phyloP scores from a whole-genome alignment of 345 rosid species.

The Passiflora organensis region DNA sequence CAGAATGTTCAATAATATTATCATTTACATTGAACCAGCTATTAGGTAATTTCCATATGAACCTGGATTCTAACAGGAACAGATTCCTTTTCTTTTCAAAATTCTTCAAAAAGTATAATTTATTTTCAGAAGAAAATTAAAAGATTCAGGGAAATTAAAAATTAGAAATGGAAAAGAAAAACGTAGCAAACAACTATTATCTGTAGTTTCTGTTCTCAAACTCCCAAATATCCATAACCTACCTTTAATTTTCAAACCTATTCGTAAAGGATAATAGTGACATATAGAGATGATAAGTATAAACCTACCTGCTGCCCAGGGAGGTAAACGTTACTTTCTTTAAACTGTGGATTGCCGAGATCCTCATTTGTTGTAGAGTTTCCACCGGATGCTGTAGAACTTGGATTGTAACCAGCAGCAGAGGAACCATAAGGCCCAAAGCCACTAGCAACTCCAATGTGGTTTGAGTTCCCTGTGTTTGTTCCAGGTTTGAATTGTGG shows the following conservation, averaged over 20 bases:
- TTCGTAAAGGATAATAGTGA: no score
- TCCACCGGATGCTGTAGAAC: slow-evolving; percentile 59
- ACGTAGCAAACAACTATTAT: no score
- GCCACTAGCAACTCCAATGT: slow-evolving; percentile 68
- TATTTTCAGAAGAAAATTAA: no score
- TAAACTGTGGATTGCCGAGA: slow-evolving; percentile 66
- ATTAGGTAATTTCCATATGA: no score
- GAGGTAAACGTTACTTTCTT: slow-evolving; percentile 69
- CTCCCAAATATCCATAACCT: neutral
- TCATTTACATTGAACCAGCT: no score
- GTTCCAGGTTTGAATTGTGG: slow-evolving; percentile 80
- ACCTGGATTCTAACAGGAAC: no score
- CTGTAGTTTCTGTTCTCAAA: neutral
- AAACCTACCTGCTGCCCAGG: slow-evolving; percentile 70
- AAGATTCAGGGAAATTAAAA: no score
- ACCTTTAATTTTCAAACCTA: no score
- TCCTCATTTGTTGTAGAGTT: slow-evolving; percentile 69
- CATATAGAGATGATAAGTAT: neutral
- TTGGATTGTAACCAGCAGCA: slow-evolving; percentile 65
- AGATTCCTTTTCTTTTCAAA: no score
- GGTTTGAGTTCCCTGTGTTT: slow-evolving; percentile 57
- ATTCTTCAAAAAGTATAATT: no score
- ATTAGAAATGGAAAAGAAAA: no score
- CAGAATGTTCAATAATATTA: no score
- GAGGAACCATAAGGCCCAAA: slow-evolving; percentile 78